Evolutionary conservation across 2,329 filamentous ascomycete species (phyloP).

Genomic region (Helotiales sp.): DNA sequence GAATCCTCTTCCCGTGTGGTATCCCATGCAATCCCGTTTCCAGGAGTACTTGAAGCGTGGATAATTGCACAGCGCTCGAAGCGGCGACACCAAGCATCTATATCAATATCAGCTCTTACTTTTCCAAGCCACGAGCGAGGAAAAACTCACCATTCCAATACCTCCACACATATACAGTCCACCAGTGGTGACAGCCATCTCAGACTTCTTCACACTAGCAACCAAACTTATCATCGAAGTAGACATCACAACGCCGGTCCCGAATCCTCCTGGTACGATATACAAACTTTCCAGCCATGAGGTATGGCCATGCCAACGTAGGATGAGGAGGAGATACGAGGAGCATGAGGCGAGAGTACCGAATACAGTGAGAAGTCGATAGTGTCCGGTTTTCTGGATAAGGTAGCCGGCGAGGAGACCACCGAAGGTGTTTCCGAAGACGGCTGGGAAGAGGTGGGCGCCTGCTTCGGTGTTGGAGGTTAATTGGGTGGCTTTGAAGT

Average conservation of each 20-base stretch:
- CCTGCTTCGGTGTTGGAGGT: constrained; percentile 59
- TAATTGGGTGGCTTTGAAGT: constrained; percentile 64
- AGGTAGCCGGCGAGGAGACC: constrained; percentile 56
- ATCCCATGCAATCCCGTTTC: constrained; percentile 1
- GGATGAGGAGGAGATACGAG: constrained; percentile 52
- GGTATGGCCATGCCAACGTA: constrained; percentile 61
- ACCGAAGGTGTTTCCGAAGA: constrained; percentile 65
- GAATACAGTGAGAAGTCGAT: constrained; percentile 54
- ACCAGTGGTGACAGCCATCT: constrained; percentile 50
- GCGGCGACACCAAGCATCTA: constrained; percentile 26
- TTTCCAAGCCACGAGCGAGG: no score
- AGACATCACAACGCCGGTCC: constrained; percentile 46
- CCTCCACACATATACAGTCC: constrained; percentile 44
- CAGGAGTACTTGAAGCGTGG: constrained; percentile 7
- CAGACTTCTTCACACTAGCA: constrained; percentile 43
- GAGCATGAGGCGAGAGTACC: constrained; percentile 50
- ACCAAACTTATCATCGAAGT: constrained; percentile 51
- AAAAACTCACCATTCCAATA: constrained; percentile 24
- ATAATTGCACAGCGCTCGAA: constrained; percentile 22
- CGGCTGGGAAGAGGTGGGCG: constrained; percentile 64
- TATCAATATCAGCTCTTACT: no score
- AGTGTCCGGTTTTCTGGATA: constrained; percentile 52
- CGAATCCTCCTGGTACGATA: constrained; percentile 57
- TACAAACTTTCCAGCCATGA: constrained; percentile 56
- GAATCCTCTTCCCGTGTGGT: constrained; percentile 13